phyloP scores from a whole-genome alignment of 1,139 yeast genomes.

The Yamadazyma atlantica region DNA sequence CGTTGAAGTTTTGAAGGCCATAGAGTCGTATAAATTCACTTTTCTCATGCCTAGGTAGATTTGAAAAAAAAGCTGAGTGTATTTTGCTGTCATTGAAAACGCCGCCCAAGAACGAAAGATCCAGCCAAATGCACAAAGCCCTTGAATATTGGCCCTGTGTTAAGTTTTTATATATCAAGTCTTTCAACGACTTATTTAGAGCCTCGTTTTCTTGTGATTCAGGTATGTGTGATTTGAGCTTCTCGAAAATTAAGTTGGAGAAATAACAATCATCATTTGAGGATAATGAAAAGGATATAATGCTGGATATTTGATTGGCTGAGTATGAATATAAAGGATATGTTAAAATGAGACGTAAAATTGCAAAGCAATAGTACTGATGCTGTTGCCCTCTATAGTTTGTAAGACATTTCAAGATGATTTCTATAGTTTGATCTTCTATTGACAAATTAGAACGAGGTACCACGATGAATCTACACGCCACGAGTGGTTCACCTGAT shows the following conservation, averaged over 20 bases:
- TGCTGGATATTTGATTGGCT: conserved; percentile 3
- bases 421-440: conserved; percentile 5
- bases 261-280: conserved; percentile 12
- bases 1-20: neutral
- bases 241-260: conserved; percentile 17
- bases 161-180: conserved; percentile 14
- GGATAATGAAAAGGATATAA: conserved; percentile 8
- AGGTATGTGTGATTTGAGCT: conserved; percentile 4
- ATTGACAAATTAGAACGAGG: conserved; percentile 8
- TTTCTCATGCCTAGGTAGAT: neutral
- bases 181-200: conserved; percentile 4
- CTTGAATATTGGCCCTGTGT: conserved; percentile 8
- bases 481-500: conserved; percentile 26
- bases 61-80: conserved; percentile 4
- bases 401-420: conserved; percentile 12
- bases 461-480: conserved; percentile 18
- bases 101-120: neutral
- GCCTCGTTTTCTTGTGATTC: neutral
- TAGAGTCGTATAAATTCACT: neutral
- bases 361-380: conserved; percentile 9
- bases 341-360: conserved; percentile 11
- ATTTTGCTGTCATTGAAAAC: neutral
- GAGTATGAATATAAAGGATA: conserved; percentile 4
- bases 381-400: conserved; percentile 9
- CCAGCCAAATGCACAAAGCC: conserved; percentile 13